phyloP scores from a whole-genome alignment of 345 rosid species.

The Streptanthus diversifolius region DNA sequence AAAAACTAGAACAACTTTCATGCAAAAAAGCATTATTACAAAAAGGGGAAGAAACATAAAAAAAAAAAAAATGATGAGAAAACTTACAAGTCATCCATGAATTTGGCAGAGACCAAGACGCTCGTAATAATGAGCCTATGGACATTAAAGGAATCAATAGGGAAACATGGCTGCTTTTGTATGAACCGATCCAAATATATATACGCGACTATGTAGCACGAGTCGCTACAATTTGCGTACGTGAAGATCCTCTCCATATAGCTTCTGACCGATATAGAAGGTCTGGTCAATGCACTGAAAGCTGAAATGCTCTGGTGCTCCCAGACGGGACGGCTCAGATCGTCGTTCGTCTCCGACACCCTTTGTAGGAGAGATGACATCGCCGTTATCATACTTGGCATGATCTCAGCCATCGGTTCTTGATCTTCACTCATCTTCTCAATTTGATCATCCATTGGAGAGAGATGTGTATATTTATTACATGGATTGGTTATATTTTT shows the following conservation, averaged over 20 bases:
- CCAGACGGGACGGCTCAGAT: conserved; percentile 31
- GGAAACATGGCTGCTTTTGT: conserved; percentile 49
- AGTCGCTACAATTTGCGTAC: conserved; percentile 69
- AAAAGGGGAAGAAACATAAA: too few species aligned
- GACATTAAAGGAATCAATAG: conserved; percentile 59
- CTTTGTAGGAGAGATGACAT: conserved; percentile 53
- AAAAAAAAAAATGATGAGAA: not conserved
- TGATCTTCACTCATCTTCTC: conserved; percentile 16
- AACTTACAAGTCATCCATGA: conserved; percentile 83
- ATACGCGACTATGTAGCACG: conserved; percentile 69
- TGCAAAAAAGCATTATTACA: too few species aligned
- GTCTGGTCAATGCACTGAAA: conserved; percentile 53
- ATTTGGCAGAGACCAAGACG: conserved; percentile 71
- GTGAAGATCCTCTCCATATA: conserved; percentile 67
- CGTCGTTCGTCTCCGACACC: conserved; percentile 55
- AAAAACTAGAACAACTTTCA: too few species aligned
- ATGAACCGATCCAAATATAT: conserved; percentile 67
- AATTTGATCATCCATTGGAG: conserved; percentile 18
- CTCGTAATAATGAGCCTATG: conserved; percentile 71
- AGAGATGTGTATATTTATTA: not conserved
- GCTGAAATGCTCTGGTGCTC: conserved; percentile 44
- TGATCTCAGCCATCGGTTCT: conserved; percentile 11
- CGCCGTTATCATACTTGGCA: conserved; percentile 47
- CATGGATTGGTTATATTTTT: not conserved
- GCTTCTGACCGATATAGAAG: conserved; percentile 51